These are phyloP conservation scores for Ophiocordyceps robertsii DNA, from an alignment of 2,329 filamentous ascomycete species.

Conservation along the genomic window DNA sequence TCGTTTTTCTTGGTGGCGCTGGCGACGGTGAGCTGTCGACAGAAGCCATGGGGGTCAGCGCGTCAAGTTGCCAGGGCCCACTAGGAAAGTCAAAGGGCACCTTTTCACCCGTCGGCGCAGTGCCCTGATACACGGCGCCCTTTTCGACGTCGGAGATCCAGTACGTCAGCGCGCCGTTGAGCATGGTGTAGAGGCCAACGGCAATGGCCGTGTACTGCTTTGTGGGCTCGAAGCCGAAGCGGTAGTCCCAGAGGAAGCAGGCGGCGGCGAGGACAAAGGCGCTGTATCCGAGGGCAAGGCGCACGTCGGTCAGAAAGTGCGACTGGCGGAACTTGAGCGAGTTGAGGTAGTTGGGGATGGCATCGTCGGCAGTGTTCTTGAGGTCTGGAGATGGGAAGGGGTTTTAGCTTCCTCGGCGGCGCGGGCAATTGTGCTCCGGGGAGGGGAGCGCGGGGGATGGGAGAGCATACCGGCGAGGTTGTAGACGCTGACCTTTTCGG, in stretches of 20 bases:
- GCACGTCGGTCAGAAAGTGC: conserved; percentile 68
- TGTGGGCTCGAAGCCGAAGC: conserved; percentile 75
- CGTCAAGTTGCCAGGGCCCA: background rate
- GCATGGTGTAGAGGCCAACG: conserved; percentile 62
- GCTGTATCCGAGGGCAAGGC: conserved; percentile 68
- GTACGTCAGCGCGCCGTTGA: conserved; percentile 66
- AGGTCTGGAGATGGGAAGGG: too few species aligned
- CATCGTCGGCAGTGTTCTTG: conserved; percentile 93
- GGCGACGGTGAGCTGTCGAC: conserved; percentile 53
- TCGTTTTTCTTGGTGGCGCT: conserved; percentile 66
- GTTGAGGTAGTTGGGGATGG: conserved; percentile 85
- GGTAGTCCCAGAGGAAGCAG: conserved; percentile 87
- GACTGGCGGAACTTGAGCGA: conserved; percentile 74
- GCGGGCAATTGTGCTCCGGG: too few species aligned
- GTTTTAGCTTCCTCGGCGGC: background rate
- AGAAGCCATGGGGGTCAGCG: conserved; percentile 4
- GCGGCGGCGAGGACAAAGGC: conserved; percentile 69
- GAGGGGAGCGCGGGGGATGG: background rate
- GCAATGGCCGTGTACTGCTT: conserved; percentile 71
- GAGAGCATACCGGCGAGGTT: conserved; percentile 46
- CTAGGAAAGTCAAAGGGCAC: conserved; percentile 21
- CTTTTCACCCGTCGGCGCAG: conserved; percentile 50
- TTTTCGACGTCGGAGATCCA: conserved; percentile 82
- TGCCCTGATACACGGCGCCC: conserved; percentile 68
- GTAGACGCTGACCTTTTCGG: conserved; percentile 50